phyloP scores from a whole-genome alignment of 2,329 filamentous ascomycete species.

The Thelonectria blattea region DNA sequence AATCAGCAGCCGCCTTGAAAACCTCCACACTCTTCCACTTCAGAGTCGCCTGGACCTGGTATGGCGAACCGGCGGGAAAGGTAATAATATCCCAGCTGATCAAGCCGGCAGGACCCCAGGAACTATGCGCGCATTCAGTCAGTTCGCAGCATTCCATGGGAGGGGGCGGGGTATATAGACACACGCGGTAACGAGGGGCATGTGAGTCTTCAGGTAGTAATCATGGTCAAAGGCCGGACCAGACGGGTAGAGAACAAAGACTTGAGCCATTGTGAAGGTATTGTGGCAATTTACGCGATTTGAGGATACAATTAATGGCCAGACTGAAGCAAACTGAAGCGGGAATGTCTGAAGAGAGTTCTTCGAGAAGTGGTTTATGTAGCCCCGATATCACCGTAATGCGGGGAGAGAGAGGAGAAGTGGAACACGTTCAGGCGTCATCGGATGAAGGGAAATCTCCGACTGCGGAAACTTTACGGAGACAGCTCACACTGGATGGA shows the following conservation, averaged over 20 bases:
- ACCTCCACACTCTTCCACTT: slow-evolving; percentile 31
- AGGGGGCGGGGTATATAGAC: slow-evolving; percentile 1
- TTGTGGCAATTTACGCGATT: neutral
- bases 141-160: neutral
- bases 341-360: no score
- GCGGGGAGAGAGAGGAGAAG: no score
- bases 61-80: slow-evolving; percentile 27
- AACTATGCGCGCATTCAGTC: slow-evolving; percentile 13
- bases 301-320: no score
- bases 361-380: no score
- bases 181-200: slow-evolving; percentile 35
- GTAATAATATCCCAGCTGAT: slow-evolving; percentile 31
- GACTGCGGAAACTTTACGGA: no score
- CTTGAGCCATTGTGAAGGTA: slow-evolving; percentile 30
- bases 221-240: slow-evolving; percentile 36
- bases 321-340: no score
- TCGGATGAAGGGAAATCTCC: no score
- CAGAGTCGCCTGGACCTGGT: slow-evolving; percentile 35
- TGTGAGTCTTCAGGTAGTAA: slow-evolving; percentile 37
- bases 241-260: slow-evolving; percentile 37
- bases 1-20: slow-evolving; percentile 24
- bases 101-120: slow-evolving; percentile 30
- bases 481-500: no score
- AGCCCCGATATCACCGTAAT: no score
- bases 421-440: no score